Conservation (phyloP, 768 basidiomycete species). For the Tricholoma sp. region DNA sequence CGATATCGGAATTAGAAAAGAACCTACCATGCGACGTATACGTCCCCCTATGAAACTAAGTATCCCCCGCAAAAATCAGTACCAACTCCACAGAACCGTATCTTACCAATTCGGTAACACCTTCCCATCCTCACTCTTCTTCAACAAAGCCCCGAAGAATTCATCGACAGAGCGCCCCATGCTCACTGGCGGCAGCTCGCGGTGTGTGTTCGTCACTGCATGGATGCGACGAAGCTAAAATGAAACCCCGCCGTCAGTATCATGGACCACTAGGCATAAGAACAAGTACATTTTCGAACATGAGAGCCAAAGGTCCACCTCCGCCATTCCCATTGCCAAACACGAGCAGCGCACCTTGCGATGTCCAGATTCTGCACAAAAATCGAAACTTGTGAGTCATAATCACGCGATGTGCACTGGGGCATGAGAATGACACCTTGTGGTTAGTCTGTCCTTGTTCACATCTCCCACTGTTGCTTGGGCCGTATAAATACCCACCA, state of each 20-base stretch:
- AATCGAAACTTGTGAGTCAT: neutral
- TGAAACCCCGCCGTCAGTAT: neutral
- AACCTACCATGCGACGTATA: constrained; percentile 82
- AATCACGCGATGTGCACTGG: neutral
- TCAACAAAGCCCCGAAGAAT: constrained; percentile 79
- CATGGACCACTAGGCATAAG: neutral
- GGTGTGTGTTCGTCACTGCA: too few relatives aligned
- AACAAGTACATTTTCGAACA: constrained; percentile 74
- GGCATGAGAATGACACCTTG: constrained; percentile 48
- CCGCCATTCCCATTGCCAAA: constrained; percentile 98
- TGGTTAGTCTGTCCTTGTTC: constrained; percentile 81
- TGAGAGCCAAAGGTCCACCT: too few relatives aligned
- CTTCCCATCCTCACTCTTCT: too few relatives aligned
- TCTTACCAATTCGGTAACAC: too few relatives aligned
- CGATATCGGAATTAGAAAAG: neutral
- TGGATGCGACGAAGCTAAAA: too few relatives aligned
- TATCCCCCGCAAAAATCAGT: constrained; percentile 54
- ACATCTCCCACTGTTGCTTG: constrained; percentile 87
- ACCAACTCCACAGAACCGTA: too few relatives aligned
- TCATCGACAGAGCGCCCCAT: too few relatives aligned
- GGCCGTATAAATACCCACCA: constrained; percentile 83
- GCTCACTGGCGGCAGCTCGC: too few relatives aligned
- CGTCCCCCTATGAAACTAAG: too few relatives aligned
- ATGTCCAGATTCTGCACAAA: constrained; percentile 77
- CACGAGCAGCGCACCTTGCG: too few relatives aligned